These are phyloP conservation scores for Trametes sanguinea DNA, from an alignment of 768 basidiomycete species.

Conservation along the genomic window DNA sequence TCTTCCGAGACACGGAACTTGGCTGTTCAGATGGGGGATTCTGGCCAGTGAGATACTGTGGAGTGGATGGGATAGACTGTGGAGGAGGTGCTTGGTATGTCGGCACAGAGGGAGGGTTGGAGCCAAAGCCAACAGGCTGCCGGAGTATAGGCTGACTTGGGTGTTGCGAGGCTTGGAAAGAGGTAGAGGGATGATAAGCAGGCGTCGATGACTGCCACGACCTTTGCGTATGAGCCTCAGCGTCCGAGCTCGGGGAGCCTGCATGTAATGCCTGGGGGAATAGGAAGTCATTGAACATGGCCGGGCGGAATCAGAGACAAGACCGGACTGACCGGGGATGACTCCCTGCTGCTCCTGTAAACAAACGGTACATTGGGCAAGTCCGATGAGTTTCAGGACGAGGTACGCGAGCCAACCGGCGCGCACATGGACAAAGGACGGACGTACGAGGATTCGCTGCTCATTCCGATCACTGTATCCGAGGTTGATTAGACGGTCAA, in stretches of 20 bases:
- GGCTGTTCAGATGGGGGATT: not conserved
- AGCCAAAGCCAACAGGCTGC: constrained; percentile 24
- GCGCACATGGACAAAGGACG: constrained; percentile 2
- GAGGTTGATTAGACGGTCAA: not conserved
- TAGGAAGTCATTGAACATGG: constrained; percentile 5
- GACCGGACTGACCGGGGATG: constrained; percentile 7
- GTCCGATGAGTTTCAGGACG: not conserved
- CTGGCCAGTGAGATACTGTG: constrained; percentile 10
- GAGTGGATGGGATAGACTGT: not conserved
- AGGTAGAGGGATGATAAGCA: constrained; percentile 11
- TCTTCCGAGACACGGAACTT: constrained; percentile 9
- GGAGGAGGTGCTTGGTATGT: constrained; percentile 10
- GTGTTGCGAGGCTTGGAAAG: not conserved
- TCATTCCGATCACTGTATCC: constrained; percentile 9
- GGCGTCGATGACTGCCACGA: constrained; percentile 4
- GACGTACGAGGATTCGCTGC: constrained; percentile 21
- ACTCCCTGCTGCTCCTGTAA: constrained; percentile 12
- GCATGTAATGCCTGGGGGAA: constrained; percentile 5
- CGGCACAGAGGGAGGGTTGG: not conserved
- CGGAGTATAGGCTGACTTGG: constrained; percentile 15
- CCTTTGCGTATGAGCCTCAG: not conserved
- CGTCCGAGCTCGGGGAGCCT: constrained; percentile 18
- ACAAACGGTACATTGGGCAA: not conserved
- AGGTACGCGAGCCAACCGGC: not conserved
- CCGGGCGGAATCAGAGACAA: not conserved